Conservation (phyloP, 169 alveolate genomes). For the Plasmodium reichenowi region DNA sequence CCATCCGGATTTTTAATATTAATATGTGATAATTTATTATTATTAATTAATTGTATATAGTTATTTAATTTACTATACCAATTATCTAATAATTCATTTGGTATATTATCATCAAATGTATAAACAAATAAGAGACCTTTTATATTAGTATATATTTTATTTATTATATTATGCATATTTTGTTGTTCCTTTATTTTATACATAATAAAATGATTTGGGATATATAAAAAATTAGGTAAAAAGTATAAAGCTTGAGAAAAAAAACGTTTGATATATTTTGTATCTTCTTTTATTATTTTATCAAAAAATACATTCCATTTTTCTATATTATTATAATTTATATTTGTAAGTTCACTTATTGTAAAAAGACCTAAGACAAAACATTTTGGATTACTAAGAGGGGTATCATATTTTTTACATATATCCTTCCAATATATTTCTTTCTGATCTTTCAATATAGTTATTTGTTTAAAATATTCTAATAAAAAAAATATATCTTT, state of each 20-base stretch:
- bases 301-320: slow-evolving; percentile 26
- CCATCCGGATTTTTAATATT: slow-evolving; percentile 18
- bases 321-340: slow-evolving; percentile 7
- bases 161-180: slow-evolving; percentile 6
- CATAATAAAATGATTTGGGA: slow-evolving; percentile 24
- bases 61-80: slow-evolving; percentile 40
- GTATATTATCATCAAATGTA: slow-evolving; percentile 27
- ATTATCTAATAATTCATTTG: slow-evolving; percentile 15
- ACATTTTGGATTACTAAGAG: slow-evolving; percentile 34
- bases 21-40: neutral
- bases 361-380: slow-evolving; percentile 68
- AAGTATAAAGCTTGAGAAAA: slow-evolving; percentile 28
- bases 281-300: slow-evolving; percentile 1
- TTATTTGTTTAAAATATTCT: slow-evolving; percentile 44
- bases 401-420: slow-evolving; percentile 41
- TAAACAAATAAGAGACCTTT: slow-evolving; percentile 56
- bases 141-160: slow-evolving; percentile 7
- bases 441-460: neutral
- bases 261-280: slow-evolving; percentile 3
- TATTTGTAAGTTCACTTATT: slow-evolving; percentile 19
- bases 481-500: slow-evolving; percentile 58
- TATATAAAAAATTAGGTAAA: slow-evolving; percentile 59
- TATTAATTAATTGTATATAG: slow-evolving; percentile 21
- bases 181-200: neutral
- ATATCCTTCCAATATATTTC: slow-evolving; percentile 47